A percentile compares a stretch with the other conserved stretches of the same genome.
Evolutionary conservation across 2,329 filamentous ascomycete genomes (phyloP).

Genomic region (Chrysoporthe cubensis): DNA sequence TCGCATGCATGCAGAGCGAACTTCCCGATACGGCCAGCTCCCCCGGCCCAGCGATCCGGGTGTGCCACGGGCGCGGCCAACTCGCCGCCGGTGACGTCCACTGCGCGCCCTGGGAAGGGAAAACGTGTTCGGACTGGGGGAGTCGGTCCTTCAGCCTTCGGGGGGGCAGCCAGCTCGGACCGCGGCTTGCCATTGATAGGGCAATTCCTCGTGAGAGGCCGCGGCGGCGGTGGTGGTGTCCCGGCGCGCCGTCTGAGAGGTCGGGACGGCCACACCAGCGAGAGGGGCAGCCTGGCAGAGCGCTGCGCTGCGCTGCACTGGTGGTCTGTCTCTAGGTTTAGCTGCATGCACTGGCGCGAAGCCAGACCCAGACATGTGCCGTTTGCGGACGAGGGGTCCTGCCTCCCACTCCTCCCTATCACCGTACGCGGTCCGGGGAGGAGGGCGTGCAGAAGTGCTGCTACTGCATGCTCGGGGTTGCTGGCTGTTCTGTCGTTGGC

Average conservation of each 20-base stretch:
- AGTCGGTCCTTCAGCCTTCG: neutral
- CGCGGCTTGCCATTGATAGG: neutral
- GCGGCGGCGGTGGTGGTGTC: conserved; percentile 15
- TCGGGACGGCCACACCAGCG: conserved; percentile 3
- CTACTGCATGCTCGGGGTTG: conserved; percentile 8
- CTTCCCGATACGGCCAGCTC: neutral
- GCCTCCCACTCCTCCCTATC: neutral
- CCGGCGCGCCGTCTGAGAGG: conserved; percentile 18
- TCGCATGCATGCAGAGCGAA: neutral
- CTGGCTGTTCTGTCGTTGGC: neutral
- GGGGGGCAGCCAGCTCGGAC: neutral
- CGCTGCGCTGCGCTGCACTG: neutral
- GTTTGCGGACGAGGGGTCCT: neutral
- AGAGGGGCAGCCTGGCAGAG: neutral
- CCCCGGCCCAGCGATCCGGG: neutral
- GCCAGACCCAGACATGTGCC: neutral
- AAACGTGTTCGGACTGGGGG: neutral
- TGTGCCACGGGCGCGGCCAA: neutral
- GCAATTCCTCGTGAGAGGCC: neutral
- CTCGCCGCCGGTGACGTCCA: neutral
- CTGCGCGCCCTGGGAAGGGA: neutral
- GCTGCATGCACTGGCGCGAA: neutral
- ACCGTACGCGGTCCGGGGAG: neutral
- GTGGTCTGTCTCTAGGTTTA: neutral
- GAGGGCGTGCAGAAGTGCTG: neutral